A percentile compares a stretch with the other conserved stretches of the same genome.
phyloP scores from a whole-genome alignment of 2,329 filamentous ascomycete species.

The Neonectria coccinea region DNA sequence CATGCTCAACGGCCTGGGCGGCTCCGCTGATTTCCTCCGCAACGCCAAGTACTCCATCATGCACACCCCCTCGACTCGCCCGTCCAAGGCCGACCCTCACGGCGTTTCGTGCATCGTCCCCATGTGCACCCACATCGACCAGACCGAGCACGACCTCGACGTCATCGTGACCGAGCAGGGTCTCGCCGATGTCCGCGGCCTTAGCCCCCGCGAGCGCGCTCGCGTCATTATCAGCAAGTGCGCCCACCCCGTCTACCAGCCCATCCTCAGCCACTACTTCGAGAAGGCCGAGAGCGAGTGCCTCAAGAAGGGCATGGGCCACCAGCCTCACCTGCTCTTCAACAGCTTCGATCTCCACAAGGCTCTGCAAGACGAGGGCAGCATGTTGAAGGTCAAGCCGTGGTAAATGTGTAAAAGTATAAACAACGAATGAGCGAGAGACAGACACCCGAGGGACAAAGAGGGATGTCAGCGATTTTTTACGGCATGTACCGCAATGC shows the following conservation, averaged over 20 bases:
- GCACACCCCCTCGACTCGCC: slow-evolving; percentile 87
- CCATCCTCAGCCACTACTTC: slow-evolving; percentile 85
- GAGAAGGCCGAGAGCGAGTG: slow-evolving; percentile 89
- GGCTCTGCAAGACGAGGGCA: slow-evolving; percentile 83
- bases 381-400: slow-evolving; percentile 82
- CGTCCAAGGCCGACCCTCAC: slow-evolving; percentile 83
- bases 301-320: slow-evolving; percentile 86
- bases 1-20: slow-evolving; percentile 88
- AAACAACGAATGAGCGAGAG: slow-evolving; percentile 12
- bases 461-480: slow-evolving; percentile 23
- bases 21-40: slow-evolving; percentile 84
- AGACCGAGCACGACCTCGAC: slow-evolving; percentile 93
- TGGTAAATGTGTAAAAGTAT: slow-evolving; percentile 59
- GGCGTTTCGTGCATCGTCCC: slow-evolving; percentile 91
- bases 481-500: slow-evolving; percentile 20
- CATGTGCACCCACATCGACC: slow-evolving; percentile 92
- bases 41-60: slow-evolving; percentile 88
- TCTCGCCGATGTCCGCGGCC: slow-evolving; percentile 85
- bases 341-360: slow-evolving; percentile 91
- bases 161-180: slow-evolving; percentile 83
- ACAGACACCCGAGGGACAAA: slow-evolving; percentile 3
- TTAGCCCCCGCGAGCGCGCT: slow-evolving; percentile 83
- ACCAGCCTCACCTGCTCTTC: slow-evolving; percentile 89
- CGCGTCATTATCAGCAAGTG: slow-evolving; percentile 89
- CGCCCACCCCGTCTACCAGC: slow-evolving; percentile 85